These are phyloP conservation scores for Pyronema domesticum DNA, from an alignment of 495 filamentous ascomycete species.

Conservation along the genomic window DNA sequence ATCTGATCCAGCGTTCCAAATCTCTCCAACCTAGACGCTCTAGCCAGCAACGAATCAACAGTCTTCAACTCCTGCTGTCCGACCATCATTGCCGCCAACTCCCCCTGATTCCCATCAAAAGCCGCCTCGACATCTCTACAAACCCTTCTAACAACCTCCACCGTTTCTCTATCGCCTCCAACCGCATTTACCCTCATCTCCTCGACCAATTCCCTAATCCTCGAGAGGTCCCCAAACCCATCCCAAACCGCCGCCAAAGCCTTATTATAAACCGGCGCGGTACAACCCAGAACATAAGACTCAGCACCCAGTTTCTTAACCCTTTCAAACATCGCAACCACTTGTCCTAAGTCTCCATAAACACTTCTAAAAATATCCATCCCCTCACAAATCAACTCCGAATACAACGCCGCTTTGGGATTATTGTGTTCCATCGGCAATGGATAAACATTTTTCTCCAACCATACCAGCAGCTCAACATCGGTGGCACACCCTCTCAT, in stretches of 20 bases:
- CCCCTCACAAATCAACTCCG: constrained; percentile 16
- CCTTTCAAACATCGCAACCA: constrained; percentile 15
- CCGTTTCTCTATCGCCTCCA: constrained; percentile 33
- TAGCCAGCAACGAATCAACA: not conserved
- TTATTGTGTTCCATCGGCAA: not conserved
- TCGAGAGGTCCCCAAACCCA: constrained; percentile 34
- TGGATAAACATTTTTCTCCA: constrained; percentile 7
- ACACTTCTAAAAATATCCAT: constrained; percentile 9
- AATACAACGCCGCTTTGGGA: constrained; percentile 7
- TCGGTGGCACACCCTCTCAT: constrained; percentile 14
- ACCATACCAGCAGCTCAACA: constrained; percentile 7
- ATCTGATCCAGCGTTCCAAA: not conserved
- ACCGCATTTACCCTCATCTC: constrained; percentile 49
- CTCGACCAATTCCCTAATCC: constrained; percentile 35
- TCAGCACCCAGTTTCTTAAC: constrained; percentile 39
- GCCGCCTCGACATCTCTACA: constrained; percentile 8
- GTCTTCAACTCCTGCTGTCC: not conserved
- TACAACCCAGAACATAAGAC: constrained; percentile 42
- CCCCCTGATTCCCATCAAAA: not conserved
- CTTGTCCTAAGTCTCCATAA: constrained; percentile 16
- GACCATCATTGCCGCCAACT: not conserved
- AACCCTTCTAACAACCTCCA: constrained; percentile 27
- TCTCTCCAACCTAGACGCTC: not conserved
- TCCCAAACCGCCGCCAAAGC: constrained; percentile 39
- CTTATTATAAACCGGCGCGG: constrained; percentile 43